These are phyloP conservation scores for Globisporangium perplexum DNA, from an alignment of 352 stramenopile species.

Conservation along the genomic window DNA sequence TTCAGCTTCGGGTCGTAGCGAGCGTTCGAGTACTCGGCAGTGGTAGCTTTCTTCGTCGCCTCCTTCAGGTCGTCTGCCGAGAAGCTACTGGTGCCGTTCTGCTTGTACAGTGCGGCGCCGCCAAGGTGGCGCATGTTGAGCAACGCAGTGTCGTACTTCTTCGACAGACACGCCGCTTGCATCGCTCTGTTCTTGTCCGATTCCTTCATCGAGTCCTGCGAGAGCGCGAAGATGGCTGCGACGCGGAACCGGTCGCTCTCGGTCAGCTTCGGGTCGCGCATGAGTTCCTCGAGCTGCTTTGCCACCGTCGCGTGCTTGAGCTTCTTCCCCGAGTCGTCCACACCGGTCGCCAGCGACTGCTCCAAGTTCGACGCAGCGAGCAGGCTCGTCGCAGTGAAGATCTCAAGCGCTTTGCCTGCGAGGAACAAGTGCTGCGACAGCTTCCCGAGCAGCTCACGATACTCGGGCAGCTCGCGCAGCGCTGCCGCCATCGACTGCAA, in stretches of 20 bases:
- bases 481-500: conserved; percentile 91
- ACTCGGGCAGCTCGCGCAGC: conserved; percentile 90
- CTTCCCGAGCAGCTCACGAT: conserved; percentile 93
- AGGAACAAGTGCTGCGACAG: conserved; percentile 94
- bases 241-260: conserved; percentile 88
- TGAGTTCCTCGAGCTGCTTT: conserved; percentile 86
- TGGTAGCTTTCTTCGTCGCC: conserved; percentile 50
- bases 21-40: conserved; percentile 73
- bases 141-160: conserved; percentile 54
- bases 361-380: conserved; percentile 92
- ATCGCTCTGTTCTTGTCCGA: conserved; percentile 85
- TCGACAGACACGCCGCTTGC: conserved; percentile 71
- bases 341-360: conserved; percentile 92
- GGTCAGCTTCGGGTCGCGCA: conserved; percentile 75
- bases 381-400: conserved; percentile 85
- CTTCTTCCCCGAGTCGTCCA: conserved; percentile 90
- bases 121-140: conserved; percentile 64
- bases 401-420: conserved; percentile 91
- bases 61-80: conserved; percentile 61
- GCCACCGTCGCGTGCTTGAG: conserved; percentile 81
- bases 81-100: conserved; percentile 53
- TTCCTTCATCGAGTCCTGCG: conserved; percentile 87
- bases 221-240: conserved; percentile 91
- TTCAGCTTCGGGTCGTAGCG: conserved; percentile 78
- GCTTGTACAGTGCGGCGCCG: conserved; percentile 47